Percentiles rank a stretch among this genome's conserved stretches.
phyloP scores from a whole-genome alignment of 2,329 filamentous ascomycete species.

The Aureobasidium sp. region DNA sequence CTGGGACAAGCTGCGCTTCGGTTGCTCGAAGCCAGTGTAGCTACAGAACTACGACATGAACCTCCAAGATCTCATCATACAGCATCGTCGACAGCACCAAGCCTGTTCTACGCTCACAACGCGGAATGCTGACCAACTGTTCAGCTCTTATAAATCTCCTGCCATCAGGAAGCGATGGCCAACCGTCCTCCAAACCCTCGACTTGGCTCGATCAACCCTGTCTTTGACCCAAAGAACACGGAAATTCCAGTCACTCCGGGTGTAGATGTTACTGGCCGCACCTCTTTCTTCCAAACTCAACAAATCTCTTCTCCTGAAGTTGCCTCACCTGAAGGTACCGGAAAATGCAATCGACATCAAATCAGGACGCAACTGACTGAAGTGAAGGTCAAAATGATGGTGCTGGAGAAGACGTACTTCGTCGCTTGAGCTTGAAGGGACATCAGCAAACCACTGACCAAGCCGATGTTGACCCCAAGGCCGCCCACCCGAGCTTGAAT shows the following conservation, averaged over 20 bases:
- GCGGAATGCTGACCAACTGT: slow-evolving; percentile 3
- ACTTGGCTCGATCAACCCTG: slow-evolving; percentile 28
- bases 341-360: slow-evolving; percentile 26
- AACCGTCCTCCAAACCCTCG: slow-evolving; percentile 11
- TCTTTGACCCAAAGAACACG: slow-evolving; percentile 31
- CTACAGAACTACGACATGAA: not conserved
- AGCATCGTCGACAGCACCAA: not conserved
- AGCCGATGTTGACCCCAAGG: slow-evolving; percentile 45
- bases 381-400: not conserved
- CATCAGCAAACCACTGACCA: slow-evolving; percentile 32
- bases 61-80: not conserved
- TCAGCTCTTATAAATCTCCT: not conserved
- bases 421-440: slow-evolving; percentile 43
- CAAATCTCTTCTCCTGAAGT: slow-evolving; percentile 14
- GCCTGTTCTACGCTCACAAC: not conserved
- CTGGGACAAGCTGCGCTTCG: not conserved
- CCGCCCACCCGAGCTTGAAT: slow-evolving; percentile 48
- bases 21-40: not conserved
- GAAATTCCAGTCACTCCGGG: slow-evolving; percentile 37
- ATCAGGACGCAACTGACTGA: not conserved
- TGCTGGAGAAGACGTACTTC: slow-evolving; percentile 41
- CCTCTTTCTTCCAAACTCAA: slow-evolving; percentile 29
- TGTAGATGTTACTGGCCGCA: slow-evolving; percentile 27
- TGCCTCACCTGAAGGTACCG: slow-evolving; percentile 9
- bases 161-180: not conserved